A percentile compares a stretch with the other conserved stretches of the same genome.
Conservation (phyloP, 768 basidiomycete genomes). For the Amanita subjunquillea region DNA sequence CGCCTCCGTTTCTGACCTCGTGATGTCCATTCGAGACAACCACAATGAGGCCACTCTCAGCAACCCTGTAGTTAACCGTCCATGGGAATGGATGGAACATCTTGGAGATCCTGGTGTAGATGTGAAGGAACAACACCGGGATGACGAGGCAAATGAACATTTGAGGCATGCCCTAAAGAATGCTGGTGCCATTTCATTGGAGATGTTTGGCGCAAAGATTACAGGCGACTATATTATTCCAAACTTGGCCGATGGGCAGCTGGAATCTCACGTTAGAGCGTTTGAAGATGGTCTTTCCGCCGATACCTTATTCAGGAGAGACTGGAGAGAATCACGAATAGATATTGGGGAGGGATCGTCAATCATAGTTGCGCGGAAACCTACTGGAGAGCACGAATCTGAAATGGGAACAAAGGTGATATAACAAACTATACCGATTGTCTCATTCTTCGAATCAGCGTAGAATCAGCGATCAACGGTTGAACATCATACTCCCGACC, state of each 20-base stretch:
- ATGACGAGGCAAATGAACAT: constrained; percentile 28
- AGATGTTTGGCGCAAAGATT: constrained; percentile 53
- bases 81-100: constrained; percentile 85
- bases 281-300: constrained; percentile 57
- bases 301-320: constrained; percentile 60
- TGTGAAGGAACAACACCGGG: constrained; percentile 25
- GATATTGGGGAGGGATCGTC: constrained; percentile 15
- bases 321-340: constrained; percentile 68
- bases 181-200: constrained; percentile 60
- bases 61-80: constrained; percentile 54
- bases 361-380: neutral
- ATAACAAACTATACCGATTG: constrained; percentile 27
- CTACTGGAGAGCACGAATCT: neutral
- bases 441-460: constrained; percentile 34
- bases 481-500: constrained; percentile 38
- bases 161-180: constrained; percentile 41
- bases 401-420: constrained; percentile 9
- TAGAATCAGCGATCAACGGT: constrained; percentile 42
- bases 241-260: constrained; percentile 17
- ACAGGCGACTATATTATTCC: constrained; percentile 49
- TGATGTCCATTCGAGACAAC: constrained; percentile 45
- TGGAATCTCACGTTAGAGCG: constrained; percentile 37
- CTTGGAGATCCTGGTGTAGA: constrained; percentile 47
- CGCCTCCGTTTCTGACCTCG: constrained; percentile 44
- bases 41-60: constrained; percentile 39